These are phyloP conservation scores for Neurospora discreta DNA, from an alignment of 495 filamentous ascomycete genomes.

Conservation along the genomic window DNA sequence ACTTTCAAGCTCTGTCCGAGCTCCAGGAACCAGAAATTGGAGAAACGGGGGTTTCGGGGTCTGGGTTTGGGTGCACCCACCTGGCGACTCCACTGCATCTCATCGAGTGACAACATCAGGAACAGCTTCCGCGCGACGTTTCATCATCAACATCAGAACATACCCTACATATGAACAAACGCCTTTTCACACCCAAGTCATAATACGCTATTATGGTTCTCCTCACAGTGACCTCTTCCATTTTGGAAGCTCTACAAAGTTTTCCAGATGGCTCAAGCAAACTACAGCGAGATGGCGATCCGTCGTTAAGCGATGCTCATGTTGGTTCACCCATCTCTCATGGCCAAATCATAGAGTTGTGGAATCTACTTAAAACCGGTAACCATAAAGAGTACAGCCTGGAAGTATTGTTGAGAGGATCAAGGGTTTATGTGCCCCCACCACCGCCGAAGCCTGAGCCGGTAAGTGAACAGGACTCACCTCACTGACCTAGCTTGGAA, in stretches of 20 bases:
- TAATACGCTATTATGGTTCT: constrained; percentile 50
- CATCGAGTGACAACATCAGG: background rate
- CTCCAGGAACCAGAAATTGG: background rate
- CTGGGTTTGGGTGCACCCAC: background rate
- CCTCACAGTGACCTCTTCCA: constrained; percentile 60
- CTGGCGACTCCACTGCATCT: background rate
- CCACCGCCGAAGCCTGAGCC: constrained; percentile 68
- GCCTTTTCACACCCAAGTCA: background rate
- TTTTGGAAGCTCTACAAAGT: constrained; percentile 50
- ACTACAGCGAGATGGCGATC: constrained; percentile 18
- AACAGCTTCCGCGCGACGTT: background rate
- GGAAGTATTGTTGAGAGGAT: constrained; percentile 57
- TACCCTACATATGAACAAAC: too few species aligned
- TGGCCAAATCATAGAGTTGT: constrained; percentile 59
- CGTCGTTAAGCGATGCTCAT: constrained; percentile 33
- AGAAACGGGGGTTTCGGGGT: background rate
- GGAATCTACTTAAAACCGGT: constrained; percentile 39
- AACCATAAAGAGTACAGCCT: constrained; percentile 31
- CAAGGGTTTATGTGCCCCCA: constrained; percentile 63
- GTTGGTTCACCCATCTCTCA: constrained; percentile 69
- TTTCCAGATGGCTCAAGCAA: background rate
- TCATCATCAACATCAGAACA: background rate
- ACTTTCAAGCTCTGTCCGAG: background rate
- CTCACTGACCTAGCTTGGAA: too few species aligned
- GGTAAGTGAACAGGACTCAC: constrained; percentile 35